Evolutionary conservation across 1,284 basidiomycete genomes (phyloP).

Genomic region (Apiotrichum domesticum): DNA sequence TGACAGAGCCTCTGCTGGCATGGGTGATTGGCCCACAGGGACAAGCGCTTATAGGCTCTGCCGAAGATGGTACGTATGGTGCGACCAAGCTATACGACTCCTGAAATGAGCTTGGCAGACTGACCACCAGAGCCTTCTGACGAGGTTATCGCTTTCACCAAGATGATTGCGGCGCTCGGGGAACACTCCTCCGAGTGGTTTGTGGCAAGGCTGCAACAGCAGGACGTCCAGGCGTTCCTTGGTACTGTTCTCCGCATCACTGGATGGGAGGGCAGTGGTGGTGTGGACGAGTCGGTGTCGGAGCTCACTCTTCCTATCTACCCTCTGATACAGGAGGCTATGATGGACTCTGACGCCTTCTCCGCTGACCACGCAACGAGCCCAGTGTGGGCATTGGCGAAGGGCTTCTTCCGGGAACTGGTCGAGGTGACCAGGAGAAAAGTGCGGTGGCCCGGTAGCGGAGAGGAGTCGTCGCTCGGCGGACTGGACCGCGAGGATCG

Average conservation of each 20-base stretch:
- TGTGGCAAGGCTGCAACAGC: constrained; percentile 59
- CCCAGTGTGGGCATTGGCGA: constrained; percentile 55
- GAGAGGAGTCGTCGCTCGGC: constrained; percentile 43
- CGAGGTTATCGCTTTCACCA: constrained; percentile 57
- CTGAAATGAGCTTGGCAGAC: background rate
- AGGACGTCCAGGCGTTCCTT: constrained; percentile 63
- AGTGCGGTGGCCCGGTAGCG: constrained; percentile 59
- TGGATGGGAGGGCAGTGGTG: constrained; percentile 65
- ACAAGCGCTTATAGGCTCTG: constrained; percentile 23
- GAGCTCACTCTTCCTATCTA: constrained; percentile 80
- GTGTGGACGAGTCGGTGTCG: constrained; percentile 74
- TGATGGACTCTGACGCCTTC: constrained; percentile 63
- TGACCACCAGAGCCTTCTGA: constrained; percentile 31
- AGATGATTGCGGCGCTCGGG: constrained; percentile 68
- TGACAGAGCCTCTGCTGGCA: constrained; percentile 72
- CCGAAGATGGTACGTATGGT: constrained; percentile 22
- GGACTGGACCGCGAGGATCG: constrained; percentile 59
- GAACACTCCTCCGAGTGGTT: constrained; percentile 80
- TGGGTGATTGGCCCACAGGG: constrained; percentile 58
- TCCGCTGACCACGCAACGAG: constrained; percentile 50
- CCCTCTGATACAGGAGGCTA: constrained; percentile 78
- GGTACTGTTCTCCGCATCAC: constrained; percentile 67
- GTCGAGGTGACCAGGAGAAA: constrained; percentile 66
- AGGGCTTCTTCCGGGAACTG: constrained; percentile 69
- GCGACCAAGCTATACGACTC: too few species aligned